Conservation (phyloP, 257 asterid species). For the Thymus mandschuricus region DNA sequence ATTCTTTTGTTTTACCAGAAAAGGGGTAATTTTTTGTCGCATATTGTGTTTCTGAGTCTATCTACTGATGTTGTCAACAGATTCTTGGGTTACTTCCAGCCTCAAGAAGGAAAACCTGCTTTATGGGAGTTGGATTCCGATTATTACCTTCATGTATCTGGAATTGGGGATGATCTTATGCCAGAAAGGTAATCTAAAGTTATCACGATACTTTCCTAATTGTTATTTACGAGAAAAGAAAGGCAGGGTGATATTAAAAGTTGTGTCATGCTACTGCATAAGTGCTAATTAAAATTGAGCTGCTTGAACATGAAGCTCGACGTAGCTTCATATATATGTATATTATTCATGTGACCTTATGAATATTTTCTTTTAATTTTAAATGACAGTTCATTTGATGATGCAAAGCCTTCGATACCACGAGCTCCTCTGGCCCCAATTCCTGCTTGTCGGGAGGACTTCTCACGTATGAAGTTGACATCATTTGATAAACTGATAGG, state of each 20-base stretch:
- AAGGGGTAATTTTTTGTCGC: constrained; percentile 4
- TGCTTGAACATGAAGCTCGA: not conserved
- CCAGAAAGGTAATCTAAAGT: constrained; percentile 64
- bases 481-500: constrained; percentile 90
- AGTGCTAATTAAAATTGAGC: no score
- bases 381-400: constrained; percentile 53
- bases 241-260: not conserved
- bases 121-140: constrained; percentile 99
- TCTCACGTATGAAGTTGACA: constrained; percentile 80
- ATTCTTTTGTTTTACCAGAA: constrained; percentile 15
- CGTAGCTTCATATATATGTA: not conserved
- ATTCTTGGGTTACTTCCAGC: constrained; percentile 97
- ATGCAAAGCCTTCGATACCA: constrained; percentile 45
- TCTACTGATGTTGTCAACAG: constrained; percentile 49
- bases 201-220: not conserved
- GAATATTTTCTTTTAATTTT: constrained; percentile 17
- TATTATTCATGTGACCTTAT: not conserved
- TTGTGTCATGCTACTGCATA: not conserved
- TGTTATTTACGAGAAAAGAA: not conserved
- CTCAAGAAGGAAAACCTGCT: constrained; percentile 97
- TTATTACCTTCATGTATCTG: constrained; percentile 97
- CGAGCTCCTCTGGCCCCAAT: constrained; percentile 60
- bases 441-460: constrained; percentile 93
- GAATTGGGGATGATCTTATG: constrained; percentile 83
- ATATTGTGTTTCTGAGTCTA: constrained; percentile 30